Conservation (phyloP, 441 rosid species). For the Manihot esculenta region DNA sequence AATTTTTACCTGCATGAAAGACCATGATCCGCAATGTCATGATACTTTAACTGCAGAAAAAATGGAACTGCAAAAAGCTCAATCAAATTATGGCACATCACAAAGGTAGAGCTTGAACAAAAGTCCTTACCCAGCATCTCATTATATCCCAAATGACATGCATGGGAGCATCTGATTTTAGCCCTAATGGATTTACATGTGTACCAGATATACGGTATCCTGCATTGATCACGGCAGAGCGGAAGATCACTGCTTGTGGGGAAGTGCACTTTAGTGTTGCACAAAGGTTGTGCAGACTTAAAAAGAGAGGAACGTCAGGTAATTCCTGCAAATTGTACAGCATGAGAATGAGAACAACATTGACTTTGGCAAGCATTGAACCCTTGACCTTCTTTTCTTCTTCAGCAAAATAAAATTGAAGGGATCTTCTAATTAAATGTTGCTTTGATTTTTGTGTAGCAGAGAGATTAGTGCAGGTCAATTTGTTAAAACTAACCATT, state of each 20-base stretch:
- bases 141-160: conserved; percentile 94
- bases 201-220: conserved; percentile 90
- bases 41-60: not conserved
- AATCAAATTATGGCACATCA: not conserved
- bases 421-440: not conserved
- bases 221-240: conserved; percentile 92
- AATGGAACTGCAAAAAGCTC: not conserved
- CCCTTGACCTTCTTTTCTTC: not conserved
- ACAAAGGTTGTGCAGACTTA: conserved; percentile 92
- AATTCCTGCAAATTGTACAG: conserved; percentile 62
- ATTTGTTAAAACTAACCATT: too few relatives aligned
- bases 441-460: not conserved
- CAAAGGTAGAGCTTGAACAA: not conserved
- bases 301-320: conserved; percentile 86
- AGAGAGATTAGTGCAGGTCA: too few relatives aligned
- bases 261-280: conserved; percentile 93
- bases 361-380: not conserved
- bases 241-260: conserved; percentile 85
- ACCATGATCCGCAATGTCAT: conserved; percentile 12
- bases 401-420: not conserved
- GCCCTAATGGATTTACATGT: conserved; percentile 86
- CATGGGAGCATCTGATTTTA: conserved; percentile 97
- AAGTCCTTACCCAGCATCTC: conserved; percentile 91
- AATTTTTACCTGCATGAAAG: conserved; percentile 60
- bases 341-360: conserved; percentile 8